These are phyloP conservation scores for Yamadazyma spencermartinsiae DNA, from an alignment of 1,139 yeast species.

Conservation along the genomic window DNA sequence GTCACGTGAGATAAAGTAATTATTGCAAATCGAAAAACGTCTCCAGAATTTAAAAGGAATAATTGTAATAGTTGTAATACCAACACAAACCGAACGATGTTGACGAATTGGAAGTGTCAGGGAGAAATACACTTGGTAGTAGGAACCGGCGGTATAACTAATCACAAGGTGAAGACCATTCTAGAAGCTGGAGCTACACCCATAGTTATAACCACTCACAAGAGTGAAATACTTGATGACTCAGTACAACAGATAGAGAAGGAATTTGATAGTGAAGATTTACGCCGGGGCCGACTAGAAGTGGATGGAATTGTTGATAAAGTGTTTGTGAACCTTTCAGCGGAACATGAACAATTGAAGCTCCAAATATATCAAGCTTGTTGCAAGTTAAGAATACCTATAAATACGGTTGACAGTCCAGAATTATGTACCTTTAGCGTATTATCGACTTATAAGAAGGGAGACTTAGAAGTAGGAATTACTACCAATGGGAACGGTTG, in stretches of 20 bases:
- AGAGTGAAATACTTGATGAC: constrained; percentile 15
- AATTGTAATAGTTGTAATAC: background rate
- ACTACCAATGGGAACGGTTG: constrained; percentile 92
- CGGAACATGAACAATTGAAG: constrained; percentile 27
- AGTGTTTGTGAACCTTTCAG: constrained; percentile 62
- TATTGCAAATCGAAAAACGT: constrained; percentile 4
- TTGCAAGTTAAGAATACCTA: constrained; percentile 66
- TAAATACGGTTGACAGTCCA: constrained; percentile 76
- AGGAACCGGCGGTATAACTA: constrained; percentile 44
- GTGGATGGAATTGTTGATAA: constrained; percentile 69
- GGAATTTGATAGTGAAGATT: constrained; percentile 31
- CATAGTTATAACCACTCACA: constrained; percentile 39
- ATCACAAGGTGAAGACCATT: constrained; percentile 51
- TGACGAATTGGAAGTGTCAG: constrained; percentile 34
- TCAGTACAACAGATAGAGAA: constrained; percentile 33
- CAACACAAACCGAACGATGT: constrained; percentile 3
- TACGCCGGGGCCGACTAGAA: constrained; percentile 62
- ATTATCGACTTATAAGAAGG: constrained; percentile 68
- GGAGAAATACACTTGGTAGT: constrained; percentile 68
- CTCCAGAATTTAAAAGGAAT: background rate
- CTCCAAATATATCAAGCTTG: constrained; percentile 50
- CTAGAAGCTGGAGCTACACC: constrained; percentile 60
- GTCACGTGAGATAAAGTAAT: constrained; percentile 3
- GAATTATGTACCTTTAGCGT: constrained; percentile 74
- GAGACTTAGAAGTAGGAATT: constrained; percentile 79